A percentile compares a stretch with the other conserved stretches of the same genome.
Conservation (phyloP, 345 rosid genomes). For the Erucastrum elatum region DNA sequence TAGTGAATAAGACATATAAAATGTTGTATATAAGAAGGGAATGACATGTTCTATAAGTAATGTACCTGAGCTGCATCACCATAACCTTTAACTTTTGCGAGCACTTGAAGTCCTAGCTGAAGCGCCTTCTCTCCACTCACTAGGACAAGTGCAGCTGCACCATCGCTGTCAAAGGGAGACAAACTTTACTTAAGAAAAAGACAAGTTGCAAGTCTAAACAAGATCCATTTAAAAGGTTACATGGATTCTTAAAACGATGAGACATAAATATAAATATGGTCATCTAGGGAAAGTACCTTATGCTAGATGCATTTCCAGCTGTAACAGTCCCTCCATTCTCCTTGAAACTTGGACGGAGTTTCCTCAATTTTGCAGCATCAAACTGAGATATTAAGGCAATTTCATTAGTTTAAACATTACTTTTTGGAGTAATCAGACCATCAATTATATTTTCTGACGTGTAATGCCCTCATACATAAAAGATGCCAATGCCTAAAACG, state of each 20-base stretch:
- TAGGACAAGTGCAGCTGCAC: slow-evolving; percentile 94
- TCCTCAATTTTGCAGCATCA: slow-evolving; percentile 86
- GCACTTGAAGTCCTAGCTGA: slow-evolving; percentile 74
- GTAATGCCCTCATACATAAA: neutral
- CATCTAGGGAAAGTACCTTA: slow-evolving; percentile 55
- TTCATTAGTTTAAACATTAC: neutral
- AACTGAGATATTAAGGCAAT: slow-evolving; percentile 51
- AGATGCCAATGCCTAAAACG: neutral
- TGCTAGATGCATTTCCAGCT: slow-evolving; percentile 98
- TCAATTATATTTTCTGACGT: neutral
- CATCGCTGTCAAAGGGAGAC: slow-evolving; percentile 62
- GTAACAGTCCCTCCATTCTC: slow-evolving; percentile 89
- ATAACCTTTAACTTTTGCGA: slow-evolving; percentile 80
- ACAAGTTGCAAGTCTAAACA: slow-evolving; percentile 14
- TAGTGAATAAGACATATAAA: slow-evolving; percentile 9
- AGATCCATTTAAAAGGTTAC: neutral
- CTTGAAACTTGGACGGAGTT: slow-evolving; percentile 95
- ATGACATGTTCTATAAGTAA: neutral
- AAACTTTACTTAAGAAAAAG: neutral
- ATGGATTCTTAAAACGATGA: neutral
- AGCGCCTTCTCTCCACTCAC: slow-evolving; percentile 84
- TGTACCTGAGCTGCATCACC: slow-evolving; percentile 97
- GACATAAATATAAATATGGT: neutral
- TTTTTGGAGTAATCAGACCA: neutral
- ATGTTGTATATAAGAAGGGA: neutral